phyloP scores from a whole-genome alignment of 805 yeast genomes.

The Dipodascopsis uninucleata region DNA sequence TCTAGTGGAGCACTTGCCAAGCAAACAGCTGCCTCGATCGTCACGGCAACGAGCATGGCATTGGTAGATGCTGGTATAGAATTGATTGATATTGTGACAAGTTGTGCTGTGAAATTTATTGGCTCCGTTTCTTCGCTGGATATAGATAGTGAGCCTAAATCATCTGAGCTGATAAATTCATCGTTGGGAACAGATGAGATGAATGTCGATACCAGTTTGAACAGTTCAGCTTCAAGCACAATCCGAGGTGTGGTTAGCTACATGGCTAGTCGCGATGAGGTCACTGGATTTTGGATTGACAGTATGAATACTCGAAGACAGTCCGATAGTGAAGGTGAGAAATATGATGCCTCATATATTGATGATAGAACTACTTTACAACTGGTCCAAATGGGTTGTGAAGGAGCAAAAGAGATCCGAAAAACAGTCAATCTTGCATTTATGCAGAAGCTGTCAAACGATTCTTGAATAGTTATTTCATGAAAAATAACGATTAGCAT shows the following conservation, averaged over 20 bases:
- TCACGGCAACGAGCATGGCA: conserved; percentile 68
- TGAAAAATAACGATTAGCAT: background rate
- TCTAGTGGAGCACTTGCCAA: conserved; percentile 33
- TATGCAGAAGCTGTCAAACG: conserved; percentile 22
- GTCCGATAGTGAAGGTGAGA: conserved; percentile 33
- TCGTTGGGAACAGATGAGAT: conserved; percentile 7
- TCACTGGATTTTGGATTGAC: conserved; percentile 53
- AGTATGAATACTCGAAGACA: no score
- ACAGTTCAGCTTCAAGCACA: no score
- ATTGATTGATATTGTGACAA: conserved; percentile 67
- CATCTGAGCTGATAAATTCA: no score
- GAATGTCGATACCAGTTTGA: conserved; percentile 1
- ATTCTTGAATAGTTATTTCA: background rate
- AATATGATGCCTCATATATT: conserved; percentile 42
- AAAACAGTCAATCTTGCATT: conserved; percentile 47
- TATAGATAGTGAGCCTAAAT: conserved; percentile 7
- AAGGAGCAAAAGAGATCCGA: conserved; percentile 38
- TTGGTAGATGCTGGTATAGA: conserved; percentile 83
- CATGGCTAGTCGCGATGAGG: conserved; percentile 50
- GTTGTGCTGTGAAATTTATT: conserved; percentile 27
- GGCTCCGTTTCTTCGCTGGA: background rate
- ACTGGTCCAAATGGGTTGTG: conserved; percentile 4
- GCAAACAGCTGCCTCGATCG: conserved; percentile 38
- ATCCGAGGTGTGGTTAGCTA: conserved; percentile 41
- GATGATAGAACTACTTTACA: conserved; percentile 37